Evolutionary conservation across 2,329 filamentous ascomycete species (phyloP).

Genomic region (Triangularia verruculosa): DNA sequence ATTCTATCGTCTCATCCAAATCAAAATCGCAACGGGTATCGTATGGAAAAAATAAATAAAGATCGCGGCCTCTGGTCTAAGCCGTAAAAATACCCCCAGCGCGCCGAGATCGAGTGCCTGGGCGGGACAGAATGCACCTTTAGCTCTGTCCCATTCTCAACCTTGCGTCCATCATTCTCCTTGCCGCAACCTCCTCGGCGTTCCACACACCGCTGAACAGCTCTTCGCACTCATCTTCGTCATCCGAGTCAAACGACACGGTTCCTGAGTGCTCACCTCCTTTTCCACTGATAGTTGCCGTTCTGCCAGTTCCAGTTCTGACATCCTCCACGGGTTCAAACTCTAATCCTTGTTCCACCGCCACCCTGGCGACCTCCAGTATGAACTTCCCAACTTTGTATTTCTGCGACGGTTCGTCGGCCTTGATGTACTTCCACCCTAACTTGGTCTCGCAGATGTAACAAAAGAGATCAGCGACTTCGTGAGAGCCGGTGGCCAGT

Average conservation of each 20-base stretch:
- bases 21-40: not conserved
- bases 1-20: not conserved
- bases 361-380: conserved; percentile 58
- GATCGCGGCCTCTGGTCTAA: not conserved
- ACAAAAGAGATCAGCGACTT: conserved; percentile 63
- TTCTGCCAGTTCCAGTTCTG: conserved; percentile 6
- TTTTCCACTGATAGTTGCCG: not conserved
- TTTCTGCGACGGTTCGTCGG: conserved; percentile 55
- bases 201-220: conserved; percentile 63
- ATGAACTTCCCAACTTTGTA: conserved; percentile 71
- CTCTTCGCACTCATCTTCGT: conserved; percentile 66
- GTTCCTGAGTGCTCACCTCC: conserved; percentile 16
- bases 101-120: not conserved
- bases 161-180: conserved; percentile 35
- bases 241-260: conserved; percentile 59
- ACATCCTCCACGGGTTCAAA: conserved; percentile 1
- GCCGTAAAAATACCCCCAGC: no score
- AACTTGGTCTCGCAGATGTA: conserved; percentile 53
- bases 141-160: not conserved
- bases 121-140: not conserved
- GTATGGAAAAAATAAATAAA: not conserved
- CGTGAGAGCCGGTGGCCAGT: conserved; percentile 61
- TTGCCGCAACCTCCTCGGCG: conserved; percentile 46
- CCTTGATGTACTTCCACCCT: conserved; percentile 68
- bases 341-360: conserved; percentile 39